Evolutionary conservation across 2,329 filamentous ascomycete genomes (phyloP).

Genomic region (Cytospora paraplurivora): DNA sequence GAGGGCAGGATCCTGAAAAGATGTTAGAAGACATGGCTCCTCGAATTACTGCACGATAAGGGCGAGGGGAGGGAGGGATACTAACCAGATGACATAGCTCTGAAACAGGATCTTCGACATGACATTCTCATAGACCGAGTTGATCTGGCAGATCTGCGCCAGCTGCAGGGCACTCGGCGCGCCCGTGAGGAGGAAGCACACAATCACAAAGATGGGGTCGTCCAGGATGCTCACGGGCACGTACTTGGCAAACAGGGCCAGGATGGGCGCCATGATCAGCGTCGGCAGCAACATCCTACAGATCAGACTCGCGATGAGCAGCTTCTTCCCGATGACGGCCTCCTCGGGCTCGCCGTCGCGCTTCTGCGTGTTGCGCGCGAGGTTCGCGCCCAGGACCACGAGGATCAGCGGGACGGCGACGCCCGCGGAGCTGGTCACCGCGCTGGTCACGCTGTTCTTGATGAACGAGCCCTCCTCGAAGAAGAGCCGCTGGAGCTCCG

Average conservation of each 20-base stretch:
- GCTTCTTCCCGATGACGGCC: constrained; percentile 66
- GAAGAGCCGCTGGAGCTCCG: constrained; percentile 78
- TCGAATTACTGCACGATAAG: neutral
- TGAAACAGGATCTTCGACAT: constrained; percentile 95
- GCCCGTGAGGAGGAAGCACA: constrained; percentile 93
- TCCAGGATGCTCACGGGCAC: constrained; percentile 91
- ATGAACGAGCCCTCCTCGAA: constrained; percentile 88
- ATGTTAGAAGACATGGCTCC: constrained; percentile 34
- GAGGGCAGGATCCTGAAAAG: constrained; percentile 80
- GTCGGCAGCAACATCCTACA: constrained; percentile 93
- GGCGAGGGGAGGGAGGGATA: constrained; percentile 27
- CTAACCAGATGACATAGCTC: constrained; percentile 92
- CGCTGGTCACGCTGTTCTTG: constrained; percentile 88
- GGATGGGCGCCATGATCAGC: constrained; percentile 84
- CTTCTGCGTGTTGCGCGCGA: constrained; percentile 86
- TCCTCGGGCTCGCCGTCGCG: constrained; percentile 72
- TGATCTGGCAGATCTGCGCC: constrained; percentile 98
- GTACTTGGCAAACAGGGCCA: constrained; percentile 86
- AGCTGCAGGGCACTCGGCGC: constrained; percentile 92
- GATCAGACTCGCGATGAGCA: constrained; percentile 82
- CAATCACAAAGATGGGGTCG: constrained; percentile 96
- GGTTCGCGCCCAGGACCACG: constrained; percentile 91
- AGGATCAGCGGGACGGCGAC: constrained; percentile 95
- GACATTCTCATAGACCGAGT: constrained; percentile 90
- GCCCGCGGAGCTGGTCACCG: constrained; percentile 79